Conservation (phyloP, 2,329 filamentous ascomycete species). For the Curvularia verruculosa region DNA sequence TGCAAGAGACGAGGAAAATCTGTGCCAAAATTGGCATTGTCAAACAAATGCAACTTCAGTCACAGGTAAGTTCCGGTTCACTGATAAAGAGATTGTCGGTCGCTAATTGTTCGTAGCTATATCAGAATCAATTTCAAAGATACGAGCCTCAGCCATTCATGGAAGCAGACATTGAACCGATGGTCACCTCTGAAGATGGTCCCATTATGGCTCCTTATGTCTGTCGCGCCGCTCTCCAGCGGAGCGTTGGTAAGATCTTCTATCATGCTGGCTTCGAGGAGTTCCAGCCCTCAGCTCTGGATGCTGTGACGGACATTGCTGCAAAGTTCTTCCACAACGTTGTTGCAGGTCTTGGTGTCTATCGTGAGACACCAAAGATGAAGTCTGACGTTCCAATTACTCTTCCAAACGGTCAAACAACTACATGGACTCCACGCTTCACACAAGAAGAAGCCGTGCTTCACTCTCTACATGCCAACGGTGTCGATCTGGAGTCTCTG, state of each 20-base stretch:
- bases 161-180: conserved; percentile 85
- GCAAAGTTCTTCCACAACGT: conserved; percentile 89
- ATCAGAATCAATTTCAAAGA: conserved; percentile 97
- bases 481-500: conserved; percentile 78
- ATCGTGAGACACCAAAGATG: conserved; percentile 81
- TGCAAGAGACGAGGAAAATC: conserved; percentile 95
- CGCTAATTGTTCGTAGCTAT: conserved; percentile 66
- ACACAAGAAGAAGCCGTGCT: conserved; percentile 84
- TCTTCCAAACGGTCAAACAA: conserved; percentile 35
- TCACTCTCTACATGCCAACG: conserved; percentile 84
- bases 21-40: conserved; percentile 97
- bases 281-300: conserved; percentile 90
- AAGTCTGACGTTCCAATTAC: conserved; percentile 54
- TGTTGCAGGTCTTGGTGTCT: conserved; percentile 77
- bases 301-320: conserved; percentile 86
- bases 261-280: conserved; percentile 98
- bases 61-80: conserved; percentile 68
- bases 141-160: conserved; percentile 89
- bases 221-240: conserved; percentile 82
- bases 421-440: conserved; percentile 69
- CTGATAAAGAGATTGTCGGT: not conserved
- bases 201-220: conserved; percentile 84
- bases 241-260: conserved; percentile 91
- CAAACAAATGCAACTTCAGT: conserved; percentile 99
- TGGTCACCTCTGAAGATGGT: conserved; percentile 86